Conservation (phyloP, 495 filamentous ascomycete species). For the Pyrenula aspistea region DNA sequence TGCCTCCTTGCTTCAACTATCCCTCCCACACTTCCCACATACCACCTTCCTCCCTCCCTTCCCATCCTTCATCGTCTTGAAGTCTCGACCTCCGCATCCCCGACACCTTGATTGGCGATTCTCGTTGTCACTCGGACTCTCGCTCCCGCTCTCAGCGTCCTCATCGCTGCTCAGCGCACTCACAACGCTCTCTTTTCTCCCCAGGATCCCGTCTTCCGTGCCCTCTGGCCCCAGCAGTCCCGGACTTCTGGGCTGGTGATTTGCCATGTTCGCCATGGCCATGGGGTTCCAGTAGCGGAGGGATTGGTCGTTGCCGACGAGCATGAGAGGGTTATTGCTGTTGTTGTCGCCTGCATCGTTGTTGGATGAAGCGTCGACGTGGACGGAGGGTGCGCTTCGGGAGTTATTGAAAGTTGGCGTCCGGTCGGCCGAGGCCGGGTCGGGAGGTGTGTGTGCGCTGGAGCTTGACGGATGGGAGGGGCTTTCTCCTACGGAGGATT, state of each 20-base stretch:
- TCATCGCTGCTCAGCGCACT: constrained; percentile 37
- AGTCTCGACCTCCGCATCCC: constrained; percentile 36
- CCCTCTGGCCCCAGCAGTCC: constrained; percentile 18
- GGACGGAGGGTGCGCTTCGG: background rate
- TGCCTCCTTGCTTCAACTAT: background rate
- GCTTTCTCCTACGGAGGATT: constrained; percentile 16
- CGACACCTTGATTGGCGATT: constrained; percentile 36
- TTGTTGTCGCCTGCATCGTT: background rate
- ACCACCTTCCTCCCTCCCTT: constrained; percentile 37
- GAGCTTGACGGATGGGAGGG: constrained; percentile 10
- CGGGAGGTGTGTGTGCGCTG: background rate
- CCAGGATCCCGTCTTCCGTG: constrained; percentile 10
- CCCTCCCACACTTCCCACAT: constrained; percentile 33
- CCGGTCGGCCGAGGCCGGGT: background rate
- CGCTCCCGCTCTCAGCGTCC: constrained; percentile 19
- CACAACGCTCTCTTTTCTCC: constrained; percentile 19
- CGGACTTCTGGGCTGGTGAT: constrained; percentile 15
- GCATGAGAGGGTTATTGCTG: constrained; percentile 18
- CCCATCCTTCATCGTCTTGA: constrained; percentile 34
- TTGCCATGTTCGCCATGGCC: constrained; percentile 30
- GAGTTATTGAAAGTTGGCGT: background rate
- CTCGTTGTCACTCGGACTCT: constrained; percentile 1
- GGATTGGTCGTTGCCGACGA: constrained; percentile 39
- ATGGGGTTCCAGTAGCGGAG: constrained; percentile 41
- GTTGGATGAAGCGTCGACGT: background rate